Conservation (phyloP, 495 filamentous ascomycete species). For the Penicillium pancosmium region DNA sequence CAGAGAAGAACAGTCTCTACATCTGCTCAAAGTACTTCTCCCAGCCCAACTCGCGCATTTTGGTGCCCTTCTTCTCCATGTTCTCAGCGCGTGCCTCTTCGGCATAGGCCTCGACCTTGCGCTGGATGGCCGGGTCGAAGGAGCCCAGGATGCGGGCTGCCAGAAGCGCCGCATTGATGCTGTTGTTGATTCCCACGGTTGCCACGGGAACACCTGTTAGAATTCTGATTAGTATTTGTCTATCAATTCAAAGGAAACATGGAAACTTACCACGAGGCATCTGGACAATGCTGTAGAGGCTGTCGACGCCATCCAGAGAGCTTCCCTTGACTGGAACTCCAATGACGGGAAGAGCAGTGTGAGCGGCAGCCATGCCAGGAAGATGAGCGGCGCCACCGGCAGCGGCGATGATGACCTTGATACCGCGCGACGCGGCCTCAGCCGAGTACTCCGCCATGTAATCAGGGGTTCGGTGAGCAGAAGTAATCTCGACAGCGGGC, state of each 20-base stretch:
- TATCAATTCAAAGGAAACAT: conserved; percentile 5
- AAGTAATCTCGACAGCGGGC: conserved; percentile 81
- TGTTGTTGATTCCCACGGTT: conserved; percentile 92
- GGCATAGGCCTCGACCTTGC: conserved; percentile 69
- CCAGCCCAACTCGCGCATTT: conserved; percentile 62
- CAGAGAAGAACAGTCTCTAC: conserved; percentile 29
- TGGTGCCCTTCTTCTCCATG: conserved; percentile 56
- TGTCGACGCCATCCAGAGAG: conserved; percentile 85
- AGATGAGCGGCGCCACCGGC: conserved; percentile 92
- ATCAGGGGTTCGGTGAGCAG: conserved; percentile 87
- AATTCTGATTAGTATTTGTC: conserved; percentile 11
- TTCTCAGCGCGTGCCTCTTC: conserved; percentile 67
- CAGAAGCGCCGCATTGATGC: conserved; percentile 85
- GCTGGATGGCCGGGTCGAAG: conserved; percentile 58
- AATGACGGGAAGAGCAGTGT: conserved; percentile 88
- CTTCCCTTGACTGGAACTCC: conserved; percentile 90
- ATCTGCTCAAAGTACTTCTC: conserved; percentile 69
- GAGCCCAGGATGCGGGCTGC: conserved; percentile 83
- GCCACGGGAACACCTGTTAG: conserved; percentile 76
- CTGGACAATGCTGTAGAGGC: conserved; percentile 85
- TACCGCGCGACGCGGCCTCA: conserved; percentile 64
- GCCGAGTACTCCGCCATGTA: conserved; percentile 79
- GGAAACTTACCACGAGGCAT: conserved; percentile 70
- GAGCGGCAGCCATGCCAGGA: conserved; percentile 88
- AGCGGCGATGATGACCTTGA: conserved; percentile 92